Evolutionary conservation across 352 stramenopile species (phyloP).

Genomic region (Phytopythium vexans): DNA sequence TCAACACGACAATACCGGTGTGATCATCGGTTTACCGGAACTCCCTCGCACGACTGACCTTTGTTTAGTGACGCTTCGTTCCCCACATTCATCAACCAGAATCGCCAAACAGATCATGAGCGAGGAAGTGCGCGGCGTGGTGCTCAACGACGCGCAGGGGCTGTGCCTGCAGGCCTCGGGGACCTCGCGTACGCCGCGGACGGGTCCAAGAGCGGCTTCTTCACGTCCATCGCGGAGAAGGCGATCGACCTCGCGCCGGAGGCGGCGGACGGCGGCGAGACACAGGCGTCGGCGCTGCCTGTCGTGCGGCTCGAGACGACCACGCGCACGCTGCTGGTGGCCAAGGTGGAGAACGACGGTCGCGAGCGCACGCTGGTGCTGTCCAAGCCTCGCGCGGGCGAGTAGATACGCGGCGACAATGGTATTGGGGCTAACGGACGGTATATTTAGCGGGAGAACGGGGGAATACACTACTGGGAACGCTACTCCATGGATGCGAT

Average conservation of each 20-base stretch:
- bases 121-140: conserved; percentile 46
- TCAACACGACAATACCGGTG: no score
- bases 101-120: conserved; percentile 24
- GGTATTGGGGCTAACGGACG: not conserved
- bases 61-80: no score
- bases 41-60: no score
- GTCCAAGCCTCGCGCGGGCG: conserved; percentile 38
- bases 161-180: conserved; percentile 66
- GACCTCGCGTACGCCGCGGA: conserved; percentile 47
- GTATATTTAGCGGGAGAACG: no score
- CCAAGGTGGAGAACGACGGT: conserved; percentile 37
- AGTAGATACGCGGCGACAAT: conserved; percentile 12
- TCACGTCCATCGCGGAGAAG: conserved; percentile 66
- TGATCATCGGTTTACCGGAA: no score
- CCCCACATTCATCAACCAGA: not conserved
- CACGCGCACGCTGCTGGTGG: conserved; percentile 51
- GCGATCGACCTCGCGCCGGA: conserved; percentile 47
- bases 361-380: conserved; percentile 59
- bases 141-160: conserved; percentile 76
- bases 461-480: no score
- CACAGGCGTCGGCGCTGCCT: conserved; percentile 33
- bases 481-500: no score
- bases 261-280: conserved; percentile 17
- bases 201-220: conserved; percentile 70
- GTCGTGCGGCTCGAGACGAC: conserved; percentile 54